These are phyloP conservation scores for Shiraia sp. DNA, from an alignment of 2,329 filamentous ascomycete genomes.

Conservation along the genomic window DNA sequence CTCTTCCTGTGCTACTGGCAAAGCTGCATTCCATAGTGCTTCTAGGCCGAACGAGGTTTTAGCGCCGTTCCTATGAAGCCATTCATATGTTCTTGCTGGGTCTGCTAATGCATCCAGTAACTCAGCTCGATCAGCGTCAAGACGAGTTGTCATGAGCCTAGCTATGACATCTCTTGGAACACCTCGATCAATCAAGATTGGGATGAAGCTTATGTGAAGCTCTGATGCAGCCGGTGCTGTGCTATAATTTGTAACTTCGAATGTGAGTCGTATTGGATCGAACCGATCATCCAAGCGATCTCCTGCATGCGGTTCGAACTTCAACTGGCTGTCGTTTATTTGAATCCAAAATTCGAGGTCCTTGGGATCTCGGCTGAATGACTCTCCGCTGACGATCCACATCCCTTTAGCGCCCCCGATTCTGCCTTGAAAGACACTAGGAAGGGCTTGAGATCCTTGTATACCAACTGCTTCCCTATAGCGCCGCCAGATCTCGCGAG, in stretches of 20 bases:
- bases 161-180: constrained; percentile 52
- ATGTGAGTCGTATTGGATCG: constrained; percentile 60
- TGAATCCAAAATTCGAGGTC: constrained; percentile 64
- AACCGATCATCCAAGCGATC: constrained; percentile 49
- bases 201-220: constrained; percentile 70
- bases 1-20: constrained; percentile 27
- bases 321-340: constrained; percentile 67
- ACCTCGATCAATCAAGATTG: constrained; percentile 66
- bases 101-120: constrained; percentile 57
- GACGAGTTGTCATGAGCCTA: constrained; percentile 53
- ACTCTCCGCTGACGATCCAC: constrained; percentile 65
- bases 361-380: constrained; percentile 47
- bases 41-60: constrained; percentile 30
- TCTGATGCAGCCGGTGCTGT: constrained; percentile 55
- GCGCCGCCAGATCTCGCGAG: constrained; percentile 53
- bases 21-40: constrained; percentile 25
- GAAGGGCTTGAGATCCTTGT: constrained; percentile 61
- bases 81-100: constrained; percentile 57
- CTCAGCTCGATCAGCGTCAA: constrained; percentile 58
- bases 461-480: constrained; percentile 60
- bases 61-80: constrained; percentile 44
- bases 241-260: constrained; percentile 64
- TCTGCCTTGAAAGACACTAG: constrained; percentile 69
- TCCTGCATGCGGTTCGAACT: constrained; percentile 61
- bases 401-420: constrained; percentile 76